Evolutionary conservation across 768 basidiomycete species (phyloP).

Genomic region (Calocybe indica): DNA sequence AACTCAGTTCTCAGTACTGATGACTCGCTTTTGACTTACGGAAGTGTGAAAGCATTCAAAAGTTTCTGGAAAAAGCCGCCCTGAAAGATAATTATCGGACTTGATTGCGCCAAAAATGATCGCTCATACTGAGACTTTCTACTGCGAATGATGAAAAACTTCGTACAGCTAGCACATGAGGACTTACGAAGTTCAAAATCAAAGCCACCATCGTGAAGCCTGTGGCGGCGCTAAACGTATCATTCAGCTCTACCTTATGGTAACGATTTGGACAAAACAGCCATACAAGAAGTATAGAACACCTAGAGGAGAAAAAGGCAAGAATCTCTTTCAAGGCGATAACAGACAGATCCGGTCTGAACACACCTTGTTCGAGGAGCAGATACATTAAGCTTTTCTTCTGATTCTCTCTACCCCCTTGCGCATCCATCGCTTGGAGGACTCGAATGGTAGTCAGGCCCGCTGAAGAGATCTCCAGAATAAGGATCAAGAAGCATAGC

Average conservation of each 20-base stretch:
- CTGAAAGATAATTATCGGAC: too few relatives aligned
- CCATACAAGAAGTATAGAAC: neutral
- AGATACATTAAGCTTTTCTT: neutral
- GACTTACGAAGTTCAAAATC: too few relatives aligned
- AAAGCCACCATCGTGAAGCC: too few relatives aligned
- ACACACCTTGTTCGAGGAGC: neutral
- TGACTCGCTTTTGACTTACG: too few relatives aligned
- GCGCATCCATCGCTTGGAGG: neutral
- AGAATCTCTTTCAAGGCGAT: neutral
- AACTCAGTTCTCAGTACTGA: too few relatives aligned
- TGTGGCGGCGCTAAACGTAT: too few relatives aligned
- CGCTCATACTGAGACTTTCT: too few relatives aligned
- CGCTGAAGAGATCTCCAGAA: neutral
- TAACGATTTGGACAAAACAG: constrained; percentile 5
- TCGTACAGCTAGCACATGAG: too few relatives aligned
- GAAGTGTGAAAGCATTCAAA: too few relatives aligned
- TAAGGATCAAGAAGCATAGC: neutral
- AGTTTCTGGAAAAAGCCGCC: too few relatives aligned
- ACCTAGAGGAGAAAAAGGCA: neutral
- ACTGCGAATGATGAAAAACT: too few relatives aligned
- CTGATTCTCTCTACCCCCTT: neutral
- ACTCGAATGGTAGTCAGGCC: neutral
- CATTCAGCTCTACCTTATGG: neutral
- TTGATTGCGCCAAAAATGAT: too few relatives aligned
- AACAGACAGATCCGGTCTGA: neutral